Conservation (phyloP, 2,329 filamentous ascomycete species). For the Tolypocladium tropicale region DNA sequence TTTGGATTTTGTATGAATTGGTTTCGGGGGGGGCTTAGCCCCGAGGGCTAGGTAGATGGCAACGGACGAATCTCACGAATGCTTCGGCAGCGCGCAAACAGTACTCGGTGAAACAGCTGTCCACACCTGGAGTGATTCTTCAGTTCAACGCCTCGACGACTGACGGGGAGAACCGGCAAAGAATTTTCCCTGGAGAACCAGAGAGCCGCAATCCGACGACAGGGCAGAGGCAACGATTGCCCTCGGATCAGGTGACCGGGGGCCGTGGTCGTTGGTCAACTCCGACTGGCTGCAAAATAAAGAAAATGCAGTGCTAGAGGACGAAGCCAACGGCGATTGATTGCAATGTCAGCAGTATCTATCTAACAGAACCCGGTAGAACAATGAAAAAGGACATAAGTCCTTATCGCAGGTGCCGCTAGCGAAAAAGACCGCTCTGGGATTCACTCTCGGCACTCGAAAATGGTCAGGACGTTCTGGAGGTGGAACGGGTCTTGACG, state of each 20-base stretch:
- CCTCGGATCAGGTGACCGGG: background rate
- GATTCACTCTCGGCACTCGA: conserved; percentile 71
- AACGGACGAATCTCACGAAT: conserved; percentile 1
- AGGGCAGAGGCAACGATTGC: background rate
- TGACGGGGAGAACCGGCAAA: conserved; percentile 6
- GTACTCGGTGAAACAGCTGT: background rate
- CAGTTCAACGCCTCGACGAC: conserved; percentile 6
- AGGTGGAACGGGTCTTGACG: conserved; percentile 65
- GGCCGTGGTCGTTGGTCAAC: background rate
- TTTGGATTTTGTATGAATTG: conserved; percentile 7
- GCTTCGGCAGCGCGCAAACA: background rate
- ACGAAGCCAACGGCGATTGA: background rate
- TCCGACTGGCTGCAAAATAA: background rate
- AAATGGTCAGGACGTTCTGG: conserved; percentile 86
- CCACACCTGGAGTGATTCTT: conserved; percentile 1
- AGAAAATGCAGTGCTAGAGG: background rate
- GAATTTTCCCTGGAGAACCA: conserved; percentile 2
- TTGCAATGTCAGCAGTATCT: conserved; percentile 73
- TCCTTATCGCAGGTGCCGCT: conserved; percentile 67
- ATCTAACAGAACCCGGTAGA: conserved; percentile 89
- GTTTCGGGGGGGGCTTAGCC: conserved; percentile 1
- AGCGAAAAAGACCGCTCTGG: conserved; percentile 85
- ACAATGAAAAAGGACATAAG: conserved; percentile 24
- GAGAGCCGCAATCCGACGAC: conserved; percentile 2
- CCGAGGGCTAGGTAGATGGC: background rate